Base-by-base conservation (phyloP, 2,329 filamentous ascomycete species). In the Pestalotiopsis sp. region DNA sequence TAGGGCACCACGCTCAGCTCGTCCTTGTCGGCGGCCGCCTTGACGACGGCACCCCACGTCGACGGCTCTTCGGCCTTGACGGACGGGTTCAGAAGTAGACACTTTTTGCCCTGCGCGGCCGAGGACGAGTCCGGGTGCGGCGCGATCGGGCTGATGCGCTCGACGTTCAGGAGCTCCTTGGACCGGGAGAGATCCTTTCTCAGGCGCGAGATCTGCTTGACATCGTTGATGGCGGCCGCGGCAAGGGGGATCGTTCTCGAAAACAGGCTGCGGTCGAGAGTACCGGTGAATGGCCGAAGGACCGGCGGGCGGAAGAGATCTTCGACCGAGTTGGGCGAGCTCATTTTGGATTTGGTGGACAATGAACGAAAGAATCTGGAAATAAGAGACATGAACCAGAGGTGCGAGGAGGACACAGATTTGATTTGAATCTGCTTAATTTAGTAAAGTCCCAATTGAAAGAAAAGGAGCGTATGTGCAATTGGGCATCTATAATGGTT, bases 221-320 rank as follows among this genome's bases (percentile, higher is more conserved):
- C 88, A 77, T 96, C 92, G 72, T 89, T 87, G 59, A 98, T 85
- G 49, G 92, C 89, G 6, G 94, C 95, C 2, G 94, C 95, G 9
- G 94, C 89, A 27, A 95, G 84, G 27, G 91, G 90, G 67, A 97
- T 83, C 1, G 86, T 92, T 79, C 91, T 93, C 66, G 88, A 85
- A 83, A 98, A 98, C 72, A 97, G 91, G 17, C 91, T 87, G 73
- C 93, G 91, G 82, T 99, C 95, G 72, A 99, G 89, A 64, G 89
- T 87, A 77, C 90, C 90, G 84, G 93, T 93, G 69, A 91, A 90
- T 9, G 80, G 79, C 79, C 93, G 92, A 75, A 95, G 91, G 69
- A 94, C 85, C 27, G 95, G 94, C 61, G 94, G 93, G 72, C 91
- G 90, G 80, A 97, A 93, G 65, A 89, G 77, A 71, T 82, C 83